These are phyloP conservation scores for Lophium mytilinum DNA, from an alignment of 495 filamentous ascomycete species.

Conservation along the genomic window DNA sequence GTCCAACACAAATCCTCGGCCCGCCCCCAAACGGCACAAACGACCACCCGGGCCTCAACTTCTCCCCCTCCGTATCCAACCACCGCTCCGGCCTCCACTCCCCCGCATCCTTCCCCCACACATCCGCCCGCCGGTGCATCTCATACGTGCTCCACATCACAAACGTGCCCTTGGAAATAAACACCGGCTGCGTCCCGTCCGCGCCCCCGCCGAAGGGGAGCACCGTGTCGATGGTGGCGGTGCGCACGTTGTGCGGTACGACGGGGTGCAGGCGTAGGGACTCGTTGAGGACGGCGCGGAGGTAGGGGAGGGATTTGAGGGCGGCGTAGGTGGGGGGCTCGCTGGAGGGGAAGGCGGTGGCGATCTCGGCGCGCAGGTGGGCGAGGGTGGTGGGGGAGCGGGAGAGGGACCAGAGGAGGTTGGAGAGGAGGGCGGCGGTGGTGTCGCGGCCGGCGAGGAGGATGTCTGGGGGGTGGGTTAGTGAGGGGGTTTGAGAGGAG, in stretches of 20 bases:
- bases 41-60: constrained; percentile 50
- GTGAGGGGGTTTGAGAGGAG: constrained; percentile 1
- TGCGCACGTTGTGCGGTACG: constrained; percentile 44
- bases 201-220: constrained; percentile 33
- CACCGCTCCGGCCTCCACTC: constrained; percentile 50
- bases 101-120: constrained; percentile 45
- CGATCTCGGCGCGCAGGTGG: constrained; percentile 9
- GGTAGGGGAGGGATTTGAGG: constrained; percentile 15
- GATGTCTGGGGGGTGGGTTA: constrained; percentile 29
- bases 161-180: constrained; percentile 34
- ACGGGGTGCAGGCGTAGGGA: constrained; percentile 44
- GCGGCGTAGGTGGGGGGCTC: not conserved
- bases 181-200: constrained; percentile 35
- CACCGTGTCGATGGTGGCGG: constrained; percentile 39
- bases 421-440: constrained; percentile 27
- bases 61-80: constrained; percentile 23
- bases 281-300: constrained; percentile 11
- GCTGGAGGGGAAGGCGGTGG: not conserved
- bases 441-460: constrained; percentile 33
- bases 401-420: constrained; percentile 22
- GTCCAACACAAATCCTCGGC: constrained; percentile 40
- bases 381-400: constrained; percentile 1
- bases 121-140: constrained; percentile 47
- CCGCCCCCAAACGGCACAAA: constrained; percentile 57
- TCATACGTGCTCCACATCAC: constrained; percentile 39